Percentiles rank a stretch among this genome's conserved stretches.
phyloP scores from a whole-genome alignment of 2,329 filamentous ascomycete genomes.

The Fusarium globosum region DNA sequence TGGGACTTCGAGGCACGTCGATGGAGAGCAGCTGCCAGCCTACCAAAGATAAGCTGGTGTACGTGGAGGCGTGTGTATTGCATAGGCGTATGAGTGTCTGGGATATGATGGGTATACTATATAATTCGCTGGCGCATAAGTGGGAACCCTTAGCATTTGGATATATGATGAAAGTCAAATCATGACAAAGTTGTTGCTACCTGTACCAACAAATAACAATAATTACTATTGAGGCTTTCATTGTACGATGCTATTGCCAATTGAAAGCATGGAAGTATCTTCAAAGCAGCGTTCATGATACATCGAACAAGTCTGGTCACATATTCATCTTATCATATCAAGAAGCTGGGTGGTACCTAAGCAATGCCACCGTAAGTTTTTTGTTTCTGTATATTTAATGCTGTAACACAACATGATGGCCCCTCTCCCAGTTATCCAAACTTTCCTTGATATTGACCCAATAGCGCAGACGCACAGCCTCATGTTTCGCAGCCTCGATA shows the following conservation, averaged over 20 bases:
- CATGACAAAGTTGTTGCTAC: conserved; percentile 24
- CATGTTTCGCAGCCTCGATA: conserved; percentile 71
- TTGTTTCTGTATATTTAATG: conserved; percentile 51
- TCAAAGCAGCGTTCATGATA: neutral
- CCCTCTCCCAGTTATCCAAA: conserved; percentile 85
- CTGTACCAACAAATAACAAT: conserved; percentile 9
- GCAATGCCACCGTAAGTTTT: neutral
- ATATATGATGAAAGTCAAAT: conserved; percentile 24
- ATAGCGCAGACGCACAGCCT: conserved; percentile 84
- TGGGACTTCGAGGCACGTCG: conserved; percentile 10
- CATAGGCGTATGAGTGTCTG: conserved; percentile 18
- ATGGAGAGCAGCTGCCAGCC: conserved; percentile 53
- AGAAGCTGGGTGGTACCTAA: neutral
- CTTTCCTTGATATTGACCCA: conserved; percentile 90
- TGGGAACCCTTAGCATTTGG: conserved; percentile 30
- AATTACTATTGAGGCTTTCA: neutral
- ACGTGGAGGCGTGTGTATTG: conserved; percentile 13
- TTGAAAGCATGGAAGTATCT: neutral
- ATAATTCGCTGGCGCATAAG: conserved; percentile 18
- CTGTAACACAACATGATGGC: conserved; percentile 68
- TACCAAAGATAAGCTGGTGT: conserved; percentile 51
- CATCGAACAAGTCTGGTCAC: neutral
- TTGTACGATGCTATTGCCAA: neutral
- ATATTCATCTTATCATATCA: neutral
- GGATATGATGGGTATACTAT: conserved; percentile 21